Percentiles rank a stretch among this genome's conserved stretches.
Conservation (phyloP, 257 asterid genomes). For the Phtheirospermum japonicum region DNA sequence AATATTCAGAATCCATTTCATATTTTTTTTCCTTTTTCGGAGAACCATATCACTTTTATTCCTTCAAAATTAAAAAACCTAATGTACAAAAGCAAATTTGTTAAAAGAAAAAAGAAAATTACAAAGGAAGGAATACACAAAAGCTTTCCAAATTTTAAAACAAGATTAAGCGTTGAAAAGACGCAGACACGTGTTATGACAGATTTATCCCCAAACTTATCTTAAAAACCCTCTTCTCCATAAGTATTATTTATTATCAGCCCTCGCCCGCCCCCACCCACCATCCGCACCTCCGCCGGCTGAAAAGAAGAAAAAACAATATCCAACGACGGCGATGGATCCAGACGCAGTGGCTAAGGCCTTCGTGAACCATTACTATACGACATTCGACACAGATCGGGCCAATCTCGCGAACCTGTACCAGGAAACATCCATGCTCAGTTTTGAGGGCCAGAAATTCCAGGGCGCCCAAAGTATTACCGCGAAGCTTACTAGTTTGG, state of each 20-base stretch:
- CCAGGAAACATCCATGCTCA: slow-evolving; percentile 42
- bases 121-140: too few relatives aligned
- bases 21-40: not conserved
- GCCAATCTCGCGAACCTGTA: slow-evolving; percentile 37
- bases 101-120: too few relatives aligned
- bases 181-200: slow-evolving; percentile 32
- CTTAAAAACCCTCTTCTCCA: slow-evolving; percentile 23
- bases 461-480: slow-evolving; percentile 37
- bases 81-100: too few relatives aligned
- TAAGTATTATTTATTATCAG: too few relatives aligned
- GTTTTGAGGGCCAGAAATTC: slow-evolving; percentile 45
- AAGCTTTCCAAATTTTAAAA: too few relatives aligned
- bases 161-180: slow-evolving; percentile 36
- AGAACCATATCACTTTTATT: too few relatives aligned
- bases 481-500: slow-evolving; percentile 38
- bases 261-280: too few relatives aligned
- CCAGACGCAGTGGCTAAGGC: slow-evolving; percentile 42
- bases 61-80: too few relatives aligned
- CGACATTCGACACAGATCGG: slow-evolving; percentile 39
- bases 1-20: too few relatives aligned
- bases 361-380: slow-evolving; percentile 42
- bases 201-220: slow-evolving; percentile 24
- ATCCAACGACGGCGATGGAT: slow-evolving; percentile 42
- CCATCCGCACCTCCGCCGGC: too few relatives aligned
- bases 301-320: not conserved